phyloP scores from a whole-genome alignment of 805 yeast species.

The Sugiyamaella smithiae region DNA sequence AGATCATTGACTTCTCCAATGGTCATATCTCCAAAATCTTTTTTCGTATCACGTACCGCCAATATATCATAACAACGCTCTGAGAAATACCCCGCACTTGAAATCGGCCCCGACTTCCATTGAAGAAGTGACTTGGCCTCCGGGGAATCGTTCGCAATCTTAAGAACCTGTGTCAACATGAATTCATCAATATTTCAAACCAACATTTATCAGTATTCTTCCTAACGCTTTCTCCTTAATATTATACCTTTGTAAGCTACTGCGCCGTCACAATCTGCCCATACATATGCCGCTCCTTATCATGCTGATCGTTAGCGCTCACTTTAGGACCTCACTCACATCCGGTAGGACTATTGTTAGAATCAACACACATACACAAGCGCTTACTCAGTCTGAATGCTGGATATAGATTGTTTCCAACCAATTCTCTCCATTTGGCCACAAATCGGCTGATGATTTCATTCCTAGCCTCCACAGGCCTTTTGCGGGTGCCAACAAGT shows the following conservation, averaged over 20 bases:
- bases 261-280: no score
- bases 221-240: constrained; percentile 65
- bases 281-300: constrained; percentile 48
- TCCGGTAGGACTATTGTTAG: constrained; percentile 17
- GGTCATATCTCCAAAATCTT: constrained; percentile 38
- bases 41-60: constrained; percentile 45
- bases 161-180: no score
- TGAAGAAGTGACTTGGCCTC: constrained; percentile 51
- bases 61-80: constrained; percentile 49
- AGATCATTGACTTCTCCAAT: constrained; percentile 49
- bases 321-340: background rate
- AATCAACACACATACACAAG: background rate
- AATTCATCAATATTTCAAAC: no score
- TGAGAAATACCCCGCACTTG: constrained; percentile 46
- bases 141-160: constrained; percentile 56
- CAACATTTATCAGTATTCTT: constrained; percentile 38
- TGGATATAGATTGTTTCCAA: constrained; percentile 66
- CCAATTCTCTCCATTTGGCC: constrained; percentile 48
- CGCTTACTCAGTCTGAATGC: constrained; percentile 49
- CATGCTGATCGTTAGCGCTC: constrained; percentile 41
- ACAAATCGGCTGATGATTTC: constrained; percentile 42
- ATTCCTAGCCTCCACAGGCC: constrained; percentile 26
- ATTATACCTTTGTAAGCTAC: constrained; percentile 52
- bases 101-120: constrained; percentile 48
- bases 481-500: constrained; percentile 21